Base-by-base conservation (phyloP, 495 filamentous ascomycete species). In the Neurospora discreta region DNA sequence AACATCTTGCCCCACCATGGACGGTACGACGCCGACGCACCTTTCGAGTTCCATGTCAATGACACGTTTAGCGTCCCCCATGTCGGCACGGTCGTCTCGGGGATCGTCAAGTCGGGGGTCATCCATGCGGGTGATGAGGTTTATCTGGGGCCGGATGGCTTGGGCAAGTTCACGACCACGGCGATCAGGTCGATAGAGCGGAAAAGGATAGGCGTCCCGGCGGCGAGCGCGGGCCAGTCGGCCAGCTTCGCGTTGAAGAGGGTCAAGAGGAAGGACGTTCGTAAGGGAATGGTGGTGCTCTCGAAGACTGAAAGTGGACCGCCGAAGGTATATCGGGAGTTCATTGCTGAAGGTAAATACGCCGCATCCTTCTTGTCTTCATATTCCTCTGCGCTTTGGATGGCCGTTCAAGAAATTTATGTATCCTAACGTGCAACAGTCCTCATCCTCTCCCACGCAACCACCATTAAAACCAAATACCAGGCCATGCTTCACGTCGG, bases 1-100 rank as follows among this genome's bases (percentile, higher is more conserved):
- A 98, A 98, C 74, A 97, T 99, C 75, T 87, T 99, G 1, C 95
- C 95, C 3, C 93, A 97, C 74, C 93, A 98, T 73, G 95, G 96
- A 15, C 92, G 95, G 69, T 99, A 98, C 78, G 90, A 98, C 76
- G 84, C 90, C 7, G 88, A 93, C 44, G 94, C 91, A 0, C 89
- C 95, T 0, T 97, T 99, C 79, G 95, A 99, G 77, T 97, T 97
- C 76, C 89, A 97, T 72, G 87, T 99, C 78, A 99, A 98, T 78
- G 95, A 99, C 81, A 98, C 92, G 9, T 99, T 98, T 84, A 97
- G 94, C n/a, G 95, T 99, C 10, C 95, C 95, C 6, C 97, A 98
- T 77, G 94, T 97, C 10, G 95, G 95, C 30, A 99, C 95, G 0
- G 95, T 99, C 2, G 94, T 99, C 10, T 93, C 93, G 39, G 95